Percentiles rank a stretch among this genome's conserved stretches.
Evolutionary conservation across 2,329 filamentous ascomycete genomes (phyloP).

Genomic region (Neospermospora avenae): DNA sequence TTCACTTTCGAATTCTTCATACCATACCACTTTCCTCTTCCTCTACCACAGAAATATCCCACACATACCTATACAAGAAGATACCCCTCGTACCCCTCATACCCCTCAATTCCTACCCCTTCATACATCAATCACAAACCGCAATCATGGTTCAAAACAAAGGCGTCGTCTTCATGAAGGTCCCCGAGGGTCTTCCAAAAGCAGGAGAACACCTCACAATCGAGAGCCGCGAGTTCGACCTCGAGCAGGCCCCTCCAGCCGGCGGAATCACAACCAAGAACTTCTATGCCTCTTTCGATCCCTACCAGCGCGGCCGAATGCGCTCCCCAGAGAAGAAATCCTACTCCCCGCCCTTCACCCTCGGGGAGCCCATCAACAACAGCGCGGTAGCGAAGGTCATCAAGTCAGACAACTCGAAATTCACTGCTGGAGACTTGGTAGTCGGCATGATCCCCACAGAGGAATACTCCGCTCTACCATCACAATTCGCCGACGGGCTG

Average conservation of each 20-base stretch:
- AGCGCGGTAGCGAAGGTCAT: slow-evolving; percentile 64
- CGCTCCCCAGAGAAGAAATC: slow-evolving; percentile 61
- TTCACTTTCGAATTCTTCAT: background rate
- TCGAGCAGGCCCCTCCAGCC: slow-evolving; percentile 54
- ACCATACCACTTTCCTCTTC: background rate
- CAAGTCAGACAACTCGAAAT: slow-evolving; percentile 62
- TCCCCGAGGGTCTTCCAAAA: slow-evolving; percentile 65
- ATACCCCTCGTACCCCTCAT: too few species aligned
- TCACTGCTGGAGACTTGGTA: slow-evolving; percentile 65
- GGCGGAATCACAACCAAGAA: slow-evolving; percentile 69
- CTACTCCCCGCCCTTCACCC: slow-evolving; percentile 60
- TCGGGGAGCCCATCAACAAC: slow-evolving; percentile 64
- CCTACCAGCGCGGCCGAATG: slow-evolving; percentile 82
- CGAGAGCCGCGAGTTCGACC: slow-evolving; percentile 65
- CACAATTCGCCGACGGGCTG: slow-evolving; percentile 40
- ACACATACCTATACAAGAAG: background rate
- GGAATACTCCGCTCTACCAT: slow-evolving; percentile 60
- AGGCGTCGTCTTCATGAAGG: slow-evolving; percentile 67
- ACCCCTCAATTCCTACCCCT: too few species aligned
- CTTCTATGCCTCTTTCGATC: slow-evolving; percentile 69
- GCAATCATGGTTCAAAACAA: slow-evolving; percentile 60
- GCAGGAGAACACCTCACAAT: slow-evolving; percentile 67
- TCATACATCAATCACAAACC: background rate
- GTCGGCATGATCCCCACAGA: slow-evolving; percentile 56
- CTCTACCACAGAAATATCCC: background rate